Base-by-base conservation (phyloP, 257 asterid genomes). In the Ocimum tenuiflorum region DNA sequence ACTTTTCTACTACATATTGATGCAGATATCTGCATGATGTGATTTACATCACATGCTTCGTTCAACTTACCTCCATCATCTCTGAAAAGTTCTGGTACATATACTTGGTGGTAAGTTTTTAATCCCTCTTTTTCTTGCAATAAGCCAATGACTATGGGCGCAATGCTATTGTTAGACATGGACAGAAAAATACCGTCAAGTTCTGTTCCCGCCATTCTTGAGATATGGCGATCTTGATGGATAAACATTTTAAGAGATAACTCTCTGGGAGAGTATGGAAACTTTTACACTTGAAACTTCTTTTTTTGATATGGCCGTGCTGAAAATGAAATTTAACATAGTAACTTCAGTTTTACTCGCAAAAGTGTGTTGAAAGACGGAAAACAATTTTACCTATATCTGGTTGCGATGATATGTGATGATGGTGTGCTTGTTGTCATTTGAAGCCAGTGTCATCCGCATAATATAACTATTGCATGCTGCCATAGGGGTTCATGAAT, bases 1-100 rank as follows among this genome's bases (percentile, higher is more conserved):
- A 63, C 48, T 58, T 22, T 24, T 48, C 33, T 11, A 19, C 31
- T 4, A 2, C 52, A 1, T 50, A 59, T 54, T 58, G 36, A 70
- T 80, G 88, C 99, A 89, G 99, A 68, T 92, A 89, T 73, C 68
- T 86, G 74, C 96, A 88, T 55, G 96, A 94, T 72, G 80, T 94
- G 69, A 94, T 94, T 84, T 94, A 94, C 79, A 77, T 94, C 27
- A 90, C 97, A 10, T 79, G 94, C 70, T 90, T 94, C 62, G 96
- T 94, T 63, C 99, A 94, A 76, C 81, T 94, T 62, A 72, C 88
- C 45, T 82, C 97, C 76, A 82, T 88, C 75, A 70, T 94, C 69
- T 94, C 96, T 9, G 96, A 78, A 62, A 90, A 84, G 76, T 88
- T 89, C 77, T 87, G 96, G 95, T 88, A 80, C 79, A 74, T 80